Percentiles rank a stretch among this genome's conserved stretches.
phyloP scores from a whole-genome alignment of 1,284 basidiomycete species.

The Sphagnurus paluster region DNA sequence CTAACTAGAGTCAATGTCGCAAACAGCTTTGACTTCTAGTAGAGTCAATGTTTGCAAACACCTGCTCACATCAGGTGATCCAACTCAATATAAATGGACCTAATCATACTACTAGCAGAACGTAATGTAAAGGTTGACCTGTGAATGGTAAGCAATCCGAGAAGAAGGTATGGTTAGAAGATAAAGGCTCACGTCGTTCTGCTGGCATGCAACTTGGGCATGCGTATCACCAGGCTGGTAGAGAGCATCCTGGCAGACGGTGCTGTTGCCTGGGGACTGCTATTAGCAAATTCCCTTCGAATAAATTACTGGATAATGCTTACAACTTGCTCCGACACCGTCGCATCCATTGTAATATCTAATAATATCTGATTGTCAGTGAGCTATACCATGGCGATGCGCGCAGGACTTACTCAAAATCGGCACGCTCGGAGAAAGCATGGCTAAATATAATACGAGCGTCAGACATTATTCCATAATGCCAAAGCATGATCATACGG shows the following conservation, averaged over 20 bases:
- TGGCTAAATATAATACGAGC: no score
- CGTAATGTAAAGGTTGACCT: constrained; percentile 35
- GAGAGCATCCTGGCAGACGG: constrained; percentile 36
- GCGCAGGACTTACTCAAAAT: constrained; percentile 34
- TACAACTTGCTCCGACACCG: constrained; percentile 38
- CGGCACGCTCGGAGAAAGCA: constrained; percentile 38
- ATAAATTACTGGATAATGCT: no score
- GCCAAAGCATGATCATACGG: constrained; percentile 33
- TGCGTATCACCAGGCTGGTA: constrained; percentile 28
- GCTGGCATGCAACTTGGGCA: constrained; percentile 38
- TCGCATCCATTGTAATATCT: constrained; percentile 37
- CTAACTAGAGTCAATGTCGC: no score
- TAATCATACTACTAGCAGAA: constrained; percentile 31
- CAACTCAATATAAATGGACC: no score
- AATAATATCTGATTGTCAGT: neutral
- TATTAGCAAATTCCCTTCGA: no score
- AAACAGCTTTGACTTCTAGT: no score
- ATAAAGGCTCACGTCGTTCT: constrained; percentile 30
- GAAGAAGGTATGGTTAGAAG: neutral
- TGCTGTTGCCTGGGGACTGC: constrained; percentile 29
- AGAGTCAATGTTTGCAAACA: no score
- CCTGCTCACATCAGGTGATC: no score
- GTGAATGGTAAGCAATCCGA: neutral
- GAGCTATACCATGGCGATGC: neutral
- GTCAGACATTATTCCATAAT: neutral